Base-by-base conservation (phyloP, 352 stramenopile species). In the Phytophthora nicotianae region DNA sequence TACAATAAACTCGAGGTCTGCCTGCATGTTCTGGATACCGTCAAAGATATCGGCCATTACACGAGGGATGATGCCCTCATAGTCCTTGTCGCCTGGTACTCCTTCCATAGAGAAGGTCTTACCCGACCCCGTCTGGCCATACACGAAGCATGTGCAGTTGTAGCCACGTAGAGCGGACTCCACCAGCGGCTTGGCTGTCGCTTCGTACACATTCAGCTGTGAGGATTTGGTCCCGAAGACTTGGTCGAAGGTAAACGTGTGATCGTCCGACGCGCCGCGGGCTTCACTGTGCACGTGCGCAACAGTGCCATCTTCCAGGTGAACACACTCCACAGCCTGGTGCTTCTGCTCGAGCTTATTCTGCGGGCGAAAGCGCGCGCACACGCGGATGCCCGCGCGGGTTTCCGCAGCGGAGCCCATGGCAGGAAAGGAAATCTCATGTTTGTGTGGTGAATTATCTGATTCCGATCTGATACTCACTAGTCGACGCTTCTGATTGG, bases 91-190 rank as follows among this genome's bases (percentile, higher is more conserved):
- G 14, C 81, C 83, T 2, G 77, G 81, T 42, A 90, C 81, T 4
- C 83, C 83, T 17, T 88, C 79, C 79, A 98, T 97, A n/a, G 91
- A 97, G 72, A 97, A 92, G 9, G 93, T 98, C 72, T 98, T 98
- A 43, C 93, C 93, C 16, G 86, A 88, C 20, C 89, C 89, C 1
- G 92, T 98, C 63, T 96, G 88, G 2, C 93, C 93, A 57, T 98
- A 98, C 50, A 91, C 91, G 64, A 98, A 97, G 58, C 95, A 89
- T 56, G 90, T 98, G 40, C 83, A 91, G 58, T 97, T 98, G 66
- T 94, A 97, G 11, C 91, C 91, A 21, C 74, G 73, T 26, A 92
- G 65, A 19, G 78, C 75, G 2, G 75, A 77, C 49, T 82, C 56
- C 23, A 91, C 81, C 24, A 90, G 67, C 23, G 83, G 83, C 55